Evolutionary conservation across 2,329 filamentous ascomycete genomes (phyloP), one percentile per base, ranked within the genome.

Genomic region (Colletotrichum endophyticum): DNA sequence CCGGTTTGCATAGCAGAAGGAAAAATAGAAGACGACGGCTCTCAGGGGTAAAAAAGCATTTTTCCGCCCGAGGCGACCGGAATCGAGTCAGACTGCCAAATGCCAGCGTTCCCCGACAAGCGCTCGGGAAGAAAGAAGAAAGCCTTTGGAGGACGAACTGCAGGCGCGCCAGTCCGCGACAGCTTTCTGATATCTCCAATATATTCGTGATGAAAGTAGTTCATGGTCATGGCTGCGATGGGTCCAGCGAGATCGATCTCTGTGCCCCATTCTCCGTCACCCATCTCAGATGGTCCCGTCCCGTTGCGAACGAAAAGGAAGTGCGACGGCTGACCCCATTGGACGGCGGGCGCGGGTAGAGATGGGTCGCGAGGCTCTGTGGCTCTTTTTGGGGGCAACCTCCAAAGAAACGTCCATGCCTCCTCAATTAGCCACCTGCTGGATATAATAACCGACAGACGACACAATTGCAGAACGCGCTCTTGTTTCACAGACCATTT

Each of bases 261-360:
- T 73, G 73, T 73, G 73, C 73, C 73, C 73, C 73, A 73, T 75
- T 72, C 34, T 69, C 70, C 70, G 57, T 57, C 63, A 73, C 68
- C 64, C 73, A 76, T 76, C 64, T 76, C 62, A 76, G 73, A 76
- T 76, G 69, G 73, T 66, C 63, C 73, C 70, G 70, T 76, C 64
- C 70, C 73, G 64, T 73, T 67, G 63, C 19, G 70, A 62, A 68
- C 19, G 44, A 56, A 62, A 53, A 34, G 53, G 36, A 70, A 69
- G 36, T 57, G 49, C 69, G 36, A 72, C 56, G 56, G 62, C 30
- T 72, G 69, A 12, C 44, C 73, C 70, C 39, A 76, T 76, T 76
- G 73, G 73, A 73, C 28, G 70, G 70, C 44, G 5, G n/a, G 56
- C 57, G 28, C 73, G 73, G 73, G 70, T 76, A 76, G 70, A 76